A percentile compares a stretch with the other conserved stretches of the same genome.
Evolutionary conservation across 768 basidiomycete genomes (phyloP).

Genomic region (Phanerochaete sordida): DNA sequence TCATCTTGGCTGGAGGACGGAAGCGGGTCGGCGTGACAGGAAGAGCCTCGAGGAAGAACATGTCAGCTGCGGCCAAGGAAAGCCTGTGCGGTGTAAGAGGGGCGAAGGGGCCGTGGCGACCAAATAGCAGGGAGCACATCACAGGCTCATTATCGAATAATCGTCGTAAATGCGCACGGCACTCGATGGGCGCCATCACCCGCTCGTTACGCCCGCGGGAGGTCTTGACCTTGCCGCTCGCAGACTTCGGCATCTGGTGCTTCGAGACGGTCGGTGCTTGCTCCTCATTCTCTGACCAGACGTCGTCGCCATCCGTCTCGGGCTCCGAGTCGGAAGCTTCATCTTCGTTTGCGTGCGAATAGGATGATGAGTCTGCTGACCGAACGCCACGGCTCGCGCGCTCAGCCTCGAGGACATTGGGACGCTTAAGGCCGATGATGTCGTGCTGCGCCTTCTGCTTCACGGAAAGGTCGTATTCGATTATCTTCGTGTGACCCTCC

Average conservation of each 20-base stretch:
- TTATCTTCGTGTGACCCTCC: conserved; percentile 90
- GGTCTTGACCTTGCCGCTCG: conserved; percentile 75
- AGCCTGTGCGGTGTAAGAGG: conserved; percentile 56
- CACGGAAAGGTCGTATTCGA: conserved; percentile 83
- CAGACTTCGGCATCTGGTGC: conserved; percentile 57
- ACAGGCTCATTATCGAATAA: conserved; percentile 80
- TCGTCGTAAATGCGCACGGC: conserved; percentile 86
- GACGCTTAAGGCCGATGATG: conserved; percentile 57
- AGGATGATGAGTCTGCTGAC: conserved; percentile 45
- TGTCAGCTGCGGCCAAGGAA: conserved; percentile 78
- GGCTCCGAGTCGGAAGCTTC: conserved; percentile 38
- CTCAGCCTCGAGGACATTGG: conserved; percentile 61
- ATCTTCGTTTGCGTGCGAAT: background rate
- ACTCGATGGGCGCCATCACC: conserved; percentile 87
- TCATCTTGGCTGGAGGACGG: conserved; percentile 89
- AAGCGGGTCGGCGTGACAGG: conserved; percentile 94
- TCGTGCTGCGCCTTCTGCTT: conserved; percentile 70
- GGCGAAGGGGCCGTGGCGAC: conserved; percentile 86
- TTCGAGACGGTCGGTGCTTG: conserved; percentile 33
- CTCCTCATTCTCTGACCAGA: conserved; percentile 46
- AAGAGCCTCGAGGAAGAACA: conserved; percentile 95
- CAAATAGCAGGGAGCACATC: conserved; percentile 87
- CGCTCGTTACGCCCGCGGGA: conserved; percentile 83
- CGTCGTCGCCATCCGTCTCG: conserved; percentile 44
- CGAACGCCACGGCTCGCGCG: conserved; percentile 25